These are phyloP conservation scores for Leccinum obscurum DNA, from an alignment of 768 basidiomycete genomes.

Conservation along the genomic window DNA sequence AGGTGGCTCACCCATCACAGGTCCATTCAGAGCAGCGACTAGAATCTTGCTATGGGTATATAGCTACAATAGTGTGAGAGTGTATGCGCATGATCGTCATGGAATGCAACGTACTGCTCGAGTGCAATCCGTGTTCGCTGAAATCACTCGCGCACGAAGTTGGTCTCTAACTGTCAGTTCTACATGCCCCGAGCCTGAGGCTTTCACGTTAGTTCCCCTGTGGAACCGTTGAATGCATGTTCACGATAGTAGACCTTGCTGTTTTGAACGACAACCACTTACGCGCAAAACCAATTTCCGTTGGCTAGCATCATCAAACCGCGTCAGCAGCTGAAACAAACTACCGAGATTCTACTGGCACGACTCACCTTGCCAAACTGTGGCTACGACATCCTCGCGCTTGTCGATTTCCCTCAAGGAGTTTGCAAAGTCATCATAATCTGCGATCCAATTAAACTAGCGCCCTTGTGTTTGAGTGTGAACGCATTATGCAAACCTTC, in stretches of 20 bases:
- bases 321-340: neutral
- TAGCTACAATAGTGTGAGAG: conserved; percentile 40
- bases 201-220: conserved; percentile 62
- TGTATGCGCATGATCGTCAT: neutral
- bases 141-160: conserved; percentile 46
- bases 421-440: conserved; percentile 62
- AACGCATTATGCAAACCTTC: conserved; percentile 40
- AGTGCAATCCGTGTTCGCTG: conserved; percentile 58
- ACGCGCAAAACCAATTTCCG: conserved; percentile 78
- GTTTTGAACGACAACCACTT: conserved; percentile 26
- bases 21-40: conserved; percentile 71
- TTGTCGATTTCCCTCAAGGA: conserved; percentile 57
- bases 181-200: conserved; percentile 6
- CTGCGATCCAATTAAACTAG: conserved; percentile 32
- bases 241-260: neutral
- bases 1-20: conserved; percentile 59
- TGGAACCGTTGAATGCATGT: neutral
- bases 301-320: conserved; percentile 41
- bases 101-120: conserved; percentile 50
- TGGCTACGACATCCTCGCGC: conserved; percentile 61
- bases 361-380: conserved; percentile 62
- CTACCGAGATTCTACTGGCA: neutral
- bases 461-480: too few species aligned
- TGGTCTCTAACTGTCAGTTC: conserved; percentile 42
- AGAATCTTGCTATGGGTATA: conserved; percentile 68